phyloP scores from a whole-genome alignment of 2,329 filamentous ascomycete species.

The Aspergillus viridinutans region DNA sequence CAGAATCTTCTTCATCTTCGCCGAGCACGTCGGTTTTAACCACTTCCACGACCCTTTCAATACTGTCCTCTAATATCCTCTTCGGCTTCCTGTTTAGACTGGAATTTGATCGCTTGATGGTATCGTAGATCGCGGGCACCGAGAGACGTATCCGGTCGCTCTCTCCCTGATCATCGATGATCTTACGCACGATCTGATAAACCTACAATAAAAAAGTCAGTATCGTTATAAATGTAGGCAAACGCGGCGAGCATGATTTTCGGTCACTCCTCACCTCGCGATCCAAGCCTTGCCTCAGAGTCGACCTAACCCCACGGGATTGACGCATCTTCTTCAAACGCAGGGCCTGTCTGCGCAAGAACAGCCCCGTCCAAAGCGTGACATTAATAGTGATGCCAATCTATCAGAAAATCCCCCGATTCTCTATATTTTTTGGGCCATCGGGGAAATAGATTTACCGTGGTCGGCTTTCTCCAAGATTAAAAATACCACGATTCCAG shows the following conservation, averaged over 20 bases:
- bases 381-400: not conserved
- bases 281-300: slow-evolving; percentile 56
- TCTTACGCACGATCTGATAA: slow-evolving; percentile 73
- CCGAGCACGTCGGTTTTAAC: slow-evolving; percentile 61
- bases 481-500: not conserved
- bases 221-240: slow-evolving; percentile 6
- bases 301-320: slow-evolving; percentile 39
- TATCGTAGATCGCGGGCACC: slow-evolving; percentile 65
- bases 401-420: not conserved
- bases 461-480: not conserved
- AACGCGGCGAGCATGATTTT: not conserved
- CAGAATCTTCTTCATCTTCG: slow-evolving; percentile 49
- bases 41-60: slow-evolving; percentile 74
- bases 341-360: not conserved
- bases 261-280: slow-evolving; percentile 49
- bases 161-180: slow-evolving; percentile 62
- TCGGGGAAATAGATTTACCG: slow-evolving; percentile 11
- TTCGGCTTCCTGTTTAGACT: slow-evolving; percentile 79
- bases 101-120: slow-evolving; percentile 81
- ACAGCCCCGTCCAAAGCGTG: not conserved
- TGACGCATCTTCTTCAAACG: slow-evolving; percentile 31
- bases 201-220: slow-evolving; percentile 44
- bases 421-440: slow-evolving; percentile 12
- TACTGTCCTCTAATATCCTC: slow-evolving; percentile 73
- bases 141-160: slow-evolving; percentile 51